Conservation (phyloP, 2,329 filamentous ascomycete genomes). For the Nothopassalora personata region DNA sequence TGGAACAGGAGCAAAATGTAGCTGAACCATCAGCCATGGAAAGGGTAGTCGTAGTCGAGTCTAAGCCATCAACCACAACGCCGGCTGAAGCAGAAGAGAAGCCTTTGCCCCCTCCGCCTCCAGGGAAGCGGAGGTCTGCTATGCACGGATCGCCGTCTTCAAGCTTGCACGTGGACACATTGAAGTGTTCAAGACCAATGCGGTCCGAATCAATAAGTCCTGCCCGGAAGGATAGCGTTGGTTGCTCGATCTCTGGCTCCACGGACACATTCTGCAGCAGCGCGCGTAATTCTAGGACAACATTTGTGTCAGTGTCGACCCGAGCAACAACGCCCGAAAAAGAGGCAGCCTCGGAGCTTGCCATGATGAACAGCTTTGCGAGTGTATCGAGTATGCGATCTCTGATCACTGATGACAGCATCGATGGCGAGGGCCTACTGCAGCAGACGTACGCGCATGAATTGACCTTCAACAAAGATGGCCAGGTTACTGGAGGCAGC, state of each 20-base stretch:
- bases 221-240: constrained; percentile 59
- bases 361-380: constrained; percentile 55
- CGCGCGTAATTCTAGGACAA: constrained; percentile 71
- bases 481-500: constrained; percentile 87
- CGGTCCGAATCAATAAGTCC: constrained; percentile 13
- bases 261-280: constrained; percentile 71
- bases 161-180: constrained; percentile 12
- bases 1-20: background rate
- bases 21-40: background rate
- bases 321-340: constrained; percentile 81
- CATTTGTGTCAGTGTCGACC: constrained; percentile 76
- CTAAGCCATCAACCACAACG: constrained; percentile 6
- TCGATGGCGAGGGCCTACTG: constrained; percentile 76
- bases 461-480: constrained; percentile 87
- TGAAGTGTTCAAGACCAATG: constrained; percentile 11
- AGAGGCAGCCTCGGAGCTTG: constrained; percentile 47
- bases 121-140: constrained; percentile 8
- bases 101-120: constrained; percentile 7
- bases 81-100: constrained; percentile 4
- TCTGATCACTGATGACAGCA: constrained; percentile 64
- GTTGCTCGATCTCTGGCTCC: constrained; percentile 70
- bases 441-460: constrained; percentile 90
- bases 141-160: constrained; percentile 12
- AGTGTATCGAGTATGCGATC: constrained; percentile 61
- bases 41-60: background rate